phyloP scores from a whole-genome alignment of 805 yeast genomes.

The Spathaspora gorwiae region DNA sequence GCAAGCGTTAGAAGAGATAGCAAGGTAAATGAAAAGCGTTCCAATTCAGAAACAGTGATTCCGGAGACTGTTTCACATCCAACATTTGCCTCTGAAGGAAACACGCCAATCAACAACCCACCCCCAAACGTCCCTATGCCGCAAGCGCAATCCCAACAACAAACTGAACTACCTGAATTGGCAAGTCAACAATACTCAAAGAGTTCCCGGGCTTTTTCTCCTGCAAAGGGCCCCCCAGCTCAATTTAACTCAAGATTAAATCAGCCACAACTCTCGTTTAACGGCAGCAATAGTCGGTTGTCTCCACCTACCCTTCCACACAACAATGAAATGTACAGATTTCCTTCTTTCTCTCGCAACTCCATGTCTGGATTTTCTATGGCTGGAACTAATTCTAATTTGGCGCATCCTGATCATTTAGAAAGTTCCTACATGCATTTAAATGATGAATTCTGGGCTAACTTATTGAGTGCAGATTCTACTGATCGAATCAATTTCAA shows the following conservation, averaged over 20 bases:
- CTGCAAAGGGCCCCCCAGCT: neutral
- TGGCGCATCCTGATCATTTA: slow-evolving; percentile 19
- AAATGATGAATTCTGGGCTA: slow-evolving; percentile 72
- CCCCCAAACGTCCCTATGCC: neutral
- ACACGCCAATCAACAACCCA: slow-evolving; percentile 1
- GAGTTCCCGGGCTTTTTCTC: neutral
- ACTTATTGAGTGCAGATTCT: slow-evolving; percentile 34
- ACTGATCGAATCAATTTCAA: slow-evolving; percentile 30
- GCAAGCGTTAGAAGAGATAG: slow-evolving; percentile 28
- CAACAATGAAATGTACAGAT: neutral
- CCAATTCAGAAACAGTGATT: neutral
- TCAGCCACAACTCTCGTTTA: neutral
- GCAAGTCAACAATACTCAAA: neutral
- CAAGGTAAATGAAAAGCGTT: slow-evolving; percentile 6
- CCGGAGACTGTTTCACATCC: neutral
- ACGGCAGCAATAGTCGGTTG: neutral
- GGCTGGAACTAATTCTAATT: neutral
- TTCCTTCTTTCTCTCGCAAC: neutral
- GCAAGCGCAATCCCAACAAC: neutral
- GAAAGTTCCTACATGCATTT: slow-evolving; percentile 51
- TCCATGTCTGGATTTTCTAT: neutral
- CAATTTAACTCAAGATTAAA: neutral
- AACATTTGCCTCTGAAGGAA: slow-evolving; percentile 5
- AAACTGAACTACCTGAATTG: neutral
- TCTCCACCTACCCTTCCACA: neutral